Evolutionary conservation across 2,329 filamentous ascomycete genomes (phyloP), one percentile per base, ranked within the genome.

Genomic region (Microdochium nivale): DNA sequence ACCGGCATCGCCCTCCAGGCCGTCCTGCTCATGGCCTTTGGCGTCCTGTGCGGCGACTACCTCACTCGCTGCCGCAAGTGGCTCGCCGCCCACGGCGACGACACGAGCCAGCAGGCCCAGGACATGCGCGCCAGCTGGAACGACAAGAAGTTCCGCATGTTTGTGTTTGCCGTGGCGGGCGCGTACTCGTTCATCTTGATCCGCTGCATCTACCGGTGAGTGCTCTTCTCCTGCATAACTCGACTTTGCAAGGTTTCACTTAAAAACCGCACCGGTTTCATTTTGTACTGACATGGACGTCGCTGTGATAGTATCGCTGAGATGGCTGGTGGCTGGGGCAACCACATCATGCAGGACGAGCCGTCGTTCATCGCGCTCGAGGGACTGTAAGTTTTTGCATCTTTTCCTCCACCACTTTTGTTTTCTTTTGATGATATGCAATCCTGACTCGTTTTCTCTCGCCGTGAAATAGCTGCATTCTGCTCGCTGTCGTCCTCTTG

Each of bases 311-410:
- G 79, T 59, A 78, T 84, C 50, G 77, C 76, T 1, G 81, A 85
- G 62, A 83, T 85, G 79, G 75, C 77, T 2, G 78, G 79, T 25
- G 81, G 82, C 21, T 86, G 81, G 80, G 78, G 77, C 10, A 83
- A 81, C 65, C 61, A 70, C 16, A 78, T 84, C 61, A 84, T 85
- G 80, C 78, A 81, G 57, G 74, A 84, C 63, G 70, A 85, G 67
- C 67, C 71, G 46, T 76, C 75, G 19, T 85, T 84, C 59, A 72
- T 83, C 53, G 73, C 79, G 13, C 71, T 84, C 37, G 81, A 85
- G 58, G 70, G 73, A 55, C 71, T 72, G 74, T 78, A 53, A 63
- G 66, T 64, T 13, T 7, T 50, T 46, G 11, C 37, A n/a, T n/a
- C 64, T 33, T 23, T n/a, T 25, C 24, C 19, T 9, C 5, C 25